These are phyloP conservation scores for Acephala macrosclerotiorum DNA, from an alignment of 2,329 filamentous ascomycete genomes.

Conservation along the genomic window DNA sequence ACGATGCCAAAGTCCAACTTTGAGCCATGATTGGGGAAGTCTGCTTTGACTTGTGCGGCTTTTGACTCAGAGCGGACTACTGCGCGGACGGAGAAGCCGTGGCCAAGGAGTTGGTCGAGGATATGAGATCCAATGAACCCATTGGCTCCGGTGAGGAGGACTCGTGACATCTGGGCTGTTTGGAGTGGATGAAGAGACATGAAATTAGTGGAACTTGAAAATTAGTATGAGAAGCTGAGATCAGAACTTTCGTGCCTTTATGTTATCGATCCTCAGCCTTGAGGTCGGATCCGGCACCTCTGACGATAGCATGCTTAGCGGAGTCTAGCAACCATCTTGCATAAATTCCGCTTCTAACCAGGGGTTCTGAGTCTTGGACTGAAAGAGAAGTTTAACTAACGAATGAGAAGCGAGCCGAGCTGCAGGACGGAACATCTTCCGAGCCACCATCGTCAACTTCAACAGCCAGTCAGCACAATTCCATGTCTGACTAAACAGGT, in stretches of 20 bases:
- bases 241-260: no score
- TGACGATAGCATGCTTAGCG: no score
- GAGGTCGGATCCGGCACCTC: no score
- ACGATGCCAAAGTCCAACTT: conserved; percentile 62
- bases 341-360: not conserved
- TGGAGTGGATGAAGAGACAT: not conserved
- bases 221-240: not conserved
- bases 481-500: not conserved
- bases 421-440: not conserved
- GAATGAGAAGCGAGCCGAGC: not conserved
- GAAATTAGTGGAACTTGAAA: not conserved
- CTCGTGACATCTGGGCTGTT: conserved; percentile 6
- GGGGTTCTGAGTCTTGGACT: not conserved
- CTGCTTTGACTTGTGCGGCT: conserved; percentile 49
- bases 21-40: conserved; percentile 42
- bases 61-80: conserved; percentile 54
- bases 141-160: conserved; percentile 45
- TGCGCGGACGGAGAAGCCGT: conserved; percentile 47
- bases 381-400: not conserved
- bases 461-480: not conserved
- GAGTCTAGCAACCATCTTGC: not conserved
- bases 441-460: not conserved
- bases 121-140: conserved; percentile 43
- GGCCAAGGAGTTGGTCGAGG: conserved; percentile 37
- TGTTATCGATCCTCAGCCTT: no score